Conservation (phyloP, 2,329 filamentous ascomycete species). For the Colletotrichum phormii region DNA sequence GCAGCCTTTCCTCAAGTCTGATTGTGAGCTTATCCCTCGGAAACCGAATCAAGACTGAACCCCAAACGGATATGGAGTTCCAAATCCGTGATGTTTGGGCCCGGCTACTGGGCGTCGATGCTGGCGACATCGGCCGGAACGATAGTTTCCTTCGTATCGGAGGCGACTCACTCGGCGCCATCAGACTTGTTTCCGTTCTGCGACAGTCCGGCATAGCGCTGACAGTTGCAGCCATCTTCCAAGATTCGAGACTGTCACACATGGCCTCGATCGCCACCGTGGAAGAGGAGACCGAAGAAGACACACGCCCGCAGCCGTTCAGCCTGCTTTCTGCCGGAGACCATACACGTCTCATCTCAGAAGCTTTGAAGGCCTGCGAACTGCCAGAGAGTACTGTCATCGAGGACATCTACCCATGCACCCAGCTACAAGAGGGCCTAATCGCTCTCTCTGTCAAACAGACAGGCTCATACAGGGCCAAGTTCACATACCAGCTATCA, state of each 20-base stretch:
- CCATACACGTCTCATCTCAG: neutral
- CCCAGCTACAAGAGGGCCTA: conserved; percentile 36
- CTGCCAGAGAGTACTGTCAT: conserved; percentile 1
- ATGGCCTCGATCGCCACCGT: conserved; percentile 23
- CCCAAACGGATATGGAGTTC: neutral
- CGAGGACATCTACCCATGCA: conserved; percentile 37
- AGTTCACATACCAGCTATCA: conserved; percentile 5
- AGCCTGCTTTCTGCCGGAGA: neutral
- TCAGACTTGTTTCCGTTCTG: conserved; percentile 40
- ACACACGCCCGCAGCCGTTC: neutral
- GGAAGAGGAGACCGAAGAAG: neutral
- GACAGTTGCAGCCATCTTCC: conserved; percentile 41
- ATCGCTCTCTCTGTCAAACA: conserved; percentile 39
- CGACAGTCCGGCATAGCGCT: conserved; percentile 37
- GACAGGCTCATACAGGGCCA: conserved; percentile 34
- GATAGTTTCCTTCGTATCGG: conserved; percentile 66
- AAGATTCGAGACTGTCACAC: conserved; percentile 35
- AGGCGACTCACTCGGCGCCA: conserved; percentile 55
- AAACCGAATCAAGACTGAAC: neutral
- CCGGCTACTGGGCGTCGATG: neutral
- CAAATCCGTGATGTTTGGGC: neutral
- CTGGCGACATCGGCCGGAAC: conserved; percentile 13
- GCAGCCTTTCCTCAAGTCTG: neutral
- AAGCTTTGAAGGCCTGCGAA: neutral
- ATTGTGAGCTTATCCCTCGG: neutral